Conservation (phyloP, 345 rosid species). For the Bruguiera gymnorhiza region DNA sequence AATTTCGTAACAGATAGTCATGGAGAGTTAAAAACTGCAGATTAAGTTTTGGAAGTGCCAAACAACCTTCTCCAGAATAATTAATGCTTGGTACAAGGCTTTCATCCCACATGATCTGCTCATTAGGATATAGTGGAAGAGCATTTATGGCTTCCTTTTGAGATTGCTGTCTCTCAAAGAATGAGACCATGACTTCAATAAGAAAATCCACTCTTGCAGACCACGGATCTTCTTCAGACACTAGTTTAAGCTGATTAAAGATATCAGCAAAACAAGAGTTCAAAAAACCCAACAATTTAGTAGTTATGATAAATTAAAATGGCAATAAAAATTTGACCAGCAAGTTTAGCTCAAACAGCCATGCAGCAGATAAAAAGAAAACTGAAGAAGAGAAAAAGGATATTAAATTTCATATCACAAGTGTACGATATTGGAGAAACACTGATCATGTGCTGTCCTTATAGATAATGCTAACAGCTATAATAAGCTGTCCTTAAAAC, state of each 20-base stretch:
- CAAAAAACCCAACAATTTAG: no score
- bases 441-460: no score
- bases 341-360: no score
- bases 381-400: not conserved
- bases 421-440: no score
- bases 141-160: constrained; percentile 99
- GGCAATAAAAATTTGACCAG: no score
- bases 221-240: constrained; percentile 81
- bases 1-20: constrained; percentile 92
- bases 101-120: constrained; percentile 99
- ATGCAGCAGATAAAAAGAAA: not conserved
- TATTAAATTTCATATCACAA: not conserved
- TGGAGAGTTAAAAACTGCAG: constrained; percentile 93
- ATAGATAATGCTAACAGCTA: no score
- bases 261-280: not conserved
- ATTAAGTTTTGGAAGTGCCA: constrained; percentile 98
- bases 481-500: no score
- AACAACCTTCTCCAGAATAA: constrained; percentile 98
- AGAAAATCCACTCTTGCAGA: constrained; percentile 82
- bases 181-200: constrained; percentile 87
- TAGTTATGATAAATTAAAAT: no score
- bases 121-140: constrained; percentile 96
- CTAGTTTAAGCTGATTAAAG: constrained; percentile 75
- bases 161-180: constrained; percentile 87
- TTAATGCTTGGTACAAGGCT: constrained; percentile 97